Percentiles rank a stretch among this genome's conserved stretches.
Evolutionary conservation across 495 filamentous ascomycete genomes (phyloP).

Genomic region (Emericellopsis terricola): DNA sequence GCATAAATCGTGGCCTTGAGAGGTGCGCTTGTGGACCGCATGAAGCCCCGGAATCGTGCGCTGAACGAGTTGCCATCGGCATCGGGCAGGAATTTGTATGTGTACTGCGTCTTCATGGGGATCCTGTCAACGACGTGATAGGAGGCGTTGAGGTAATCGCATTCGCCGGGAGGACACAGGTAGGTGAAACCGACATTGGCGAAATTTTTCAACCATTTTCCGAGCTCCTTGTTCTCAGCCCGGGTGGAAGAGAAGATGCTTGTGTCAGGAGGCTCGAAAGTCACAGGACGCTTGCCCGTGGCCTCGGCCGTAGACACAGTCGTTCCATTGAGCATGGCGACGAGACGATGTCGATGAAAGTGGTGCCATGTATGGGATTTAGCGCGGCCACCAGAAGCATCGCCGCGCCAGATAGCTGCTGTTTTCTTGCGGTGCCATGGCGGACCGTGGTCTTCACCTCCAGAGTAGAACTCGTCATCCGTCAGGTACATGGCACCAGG

Average conservation of each 20-base stretch:
- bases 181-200: conserved; percentile 22
- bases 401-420: conserved; percentile 49
- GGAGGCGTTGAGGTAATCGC: conserved; percentile 21
- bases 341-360: conserved; percentile 60
- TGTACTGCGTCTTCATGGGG: conserved; percentile 37
- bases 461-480: conserved; percentile 36
- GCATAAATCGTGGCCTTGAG: conserved; percentile 46
- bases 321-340: conserved; percentile 49
- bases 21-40: conserved; percentile 35
- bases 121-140: conserved; percentile 11
- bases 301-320: conserved; percentile 26
- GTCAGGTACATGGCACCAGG: conserved; percentile 63
- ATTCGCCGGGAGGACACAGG: conserved; percentile 14
- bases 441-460: conserved; percentile 28
- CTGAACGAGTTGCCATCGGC: conserved; percentile 48
- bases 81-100: conserved; percentile 38
- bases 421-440: conserved; percentile 38
- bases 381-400: conserved; percentile 51
- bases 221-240: conserved; percentile 11
- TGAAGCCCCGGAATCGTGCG: conserved; percentile 41
- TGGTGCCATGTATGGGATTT: conserved; percentile 41
- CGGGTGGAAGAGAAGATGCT: conserved; percentile 14
- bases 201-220: conserved; percentile 18
- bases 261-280: conserved; percentile 19
- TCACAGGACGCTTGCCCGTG: conserved; percentile 11